Evolutionary conservation across 305 asterid species (phyloP).

Genomic region (Fraxinus velutina): DNA sequence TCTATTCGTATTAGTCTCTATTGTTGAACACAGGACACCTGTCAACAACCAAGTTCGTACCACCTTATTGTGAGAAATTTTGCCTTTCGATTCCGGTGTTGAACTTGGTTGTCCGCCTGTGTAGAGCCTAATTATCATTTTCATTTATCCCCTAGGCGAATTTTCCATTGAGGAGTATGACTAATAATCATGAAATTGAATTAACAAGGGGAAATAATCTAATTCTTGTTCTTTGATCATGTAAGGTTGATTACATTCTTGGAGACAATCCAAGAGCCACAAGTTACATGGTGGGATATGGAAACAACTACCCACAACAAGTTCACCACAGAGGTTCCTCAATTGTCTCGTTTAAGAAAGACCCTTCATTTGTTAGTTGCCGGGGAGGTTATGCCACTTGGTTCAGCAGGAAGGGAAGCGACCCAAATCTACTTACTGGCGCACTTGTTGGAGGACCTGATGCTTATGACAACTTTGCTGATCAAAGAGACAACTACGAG

Average conservation of each 20-base stretch:
- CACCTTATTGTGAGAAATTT: not conserved
- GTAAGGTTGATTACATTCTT: slow-evolving; percentile 90
- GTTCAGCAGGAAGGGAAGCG: slow-evolving; percentile 68
- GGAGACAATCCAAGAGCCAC: slow-evolving; percentile 98
- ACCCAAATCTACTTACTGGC: slow-evolving; percentile 86
- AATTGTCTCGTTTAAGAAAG: slow-evolving; percentile 68
- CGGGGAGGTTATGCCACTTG: slow-evolving; percentile 95
- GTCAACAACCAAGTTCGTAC: not conserved
- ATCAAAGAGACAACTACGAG: slow-evolving; percentile 85
- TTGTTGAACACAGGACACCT: not conserved
- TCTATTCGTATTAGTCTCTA: not conserved
- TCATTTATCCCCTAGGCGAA: not conserved
- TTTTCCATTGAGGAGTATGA: not conserved
- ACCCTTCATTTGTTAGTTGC: slow-evolving; percentile 71
- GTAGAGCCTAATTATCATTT: not conserved
- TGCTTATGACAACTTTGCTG: slow-evolving; percentile 95
- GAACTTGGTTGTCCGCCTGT: not conserved
- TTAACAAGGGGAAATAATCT: not conserved
- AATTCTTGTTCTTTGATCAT: not conserved
- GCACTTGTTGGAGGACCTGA: slow-evolving; percentile 99
- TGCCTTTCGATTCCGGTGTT: not conserved
- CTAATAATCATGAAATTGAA: not conserved
- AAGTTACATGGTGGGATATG: slow-evolving; percentile 98
- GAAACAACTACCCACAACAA: slow-evolving; percentile 80
- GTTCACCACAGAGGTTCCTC: slow-evolving; percentile 96